phyloP scores from a whole-genome alignment of 768 basidiomycete genomes.

The Trametes elegans region DNA sequence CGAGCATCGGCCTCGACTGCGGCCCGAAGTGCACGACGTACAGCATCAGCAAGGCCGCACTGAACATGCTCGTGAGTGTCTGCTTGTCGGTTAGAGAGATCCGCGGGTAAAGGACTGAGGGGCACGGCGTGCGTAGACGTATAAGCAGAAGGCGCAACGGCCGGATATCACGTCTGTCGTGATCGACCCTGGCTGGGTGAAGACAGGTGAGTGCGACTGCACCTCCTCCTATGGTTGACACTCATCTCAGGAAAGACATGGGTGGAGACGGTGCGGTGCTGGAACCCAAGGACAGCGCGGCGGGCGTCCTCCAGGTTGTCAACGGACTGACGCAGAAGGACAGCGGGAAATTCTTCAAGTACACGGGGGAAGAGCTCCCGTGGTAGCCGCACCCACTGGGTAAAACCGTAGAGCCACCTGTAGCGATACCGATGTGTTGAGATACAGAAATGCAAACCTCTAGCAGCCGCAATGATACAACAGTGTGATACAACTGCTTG shows the following conservation, averaged over 20 bases:
- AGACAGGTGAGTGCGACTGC: slow-evolving; percentile 21
- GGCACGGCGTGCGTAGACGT: no score
- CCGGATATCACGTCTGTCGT: slow-evolving; percentile 33
- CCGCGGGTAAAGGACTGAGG: no score
- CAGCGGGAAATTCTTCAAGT: slow-evolving; percentile 14
- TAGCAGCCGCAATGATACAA: neutral
- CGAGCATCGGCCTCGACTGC: slow-evolving; percentile 32
- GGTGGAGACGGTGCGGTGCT: slow-evolving; percentile 14
- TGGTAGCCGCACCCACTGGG: slow-evolving; percentile 16
- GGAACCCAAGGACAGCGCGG: slow-evolving; percentile 8
- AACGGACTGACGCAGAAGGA: neutral
- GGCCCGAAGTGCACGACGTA: slow-evolving; percentile 33
- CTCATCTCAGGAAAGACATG: slow-evolving; percentile 8
- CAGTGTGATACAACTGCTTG: neutral
- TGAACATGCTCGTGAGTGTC: slow-evolving; percentile 40
- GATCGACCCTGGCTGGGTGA: slow-evolving; percentile 39
- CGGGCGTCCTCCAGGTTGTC: slow-evolving; percentile 10
- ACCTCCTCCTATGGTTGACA: no score
- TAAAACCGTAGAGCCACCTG: neutral
- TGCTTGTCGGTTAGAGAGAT: neutral
- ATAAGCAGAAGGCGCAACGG: slow-evolving; percentile 35
- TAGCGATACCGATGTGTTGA: neutral
- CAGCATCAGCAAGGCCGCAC: slow-evolving; percentile 37
- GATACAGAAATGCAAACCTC: neutral
- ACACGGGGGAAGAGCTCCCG: slow-evolving; percentile 10